Percentiles rank a stretch among this genome's conserved stretches.
phyloP scores from a whole-genome alignment of 1,284 basidiomycete species.

The Trametes polyzona region DNA sequence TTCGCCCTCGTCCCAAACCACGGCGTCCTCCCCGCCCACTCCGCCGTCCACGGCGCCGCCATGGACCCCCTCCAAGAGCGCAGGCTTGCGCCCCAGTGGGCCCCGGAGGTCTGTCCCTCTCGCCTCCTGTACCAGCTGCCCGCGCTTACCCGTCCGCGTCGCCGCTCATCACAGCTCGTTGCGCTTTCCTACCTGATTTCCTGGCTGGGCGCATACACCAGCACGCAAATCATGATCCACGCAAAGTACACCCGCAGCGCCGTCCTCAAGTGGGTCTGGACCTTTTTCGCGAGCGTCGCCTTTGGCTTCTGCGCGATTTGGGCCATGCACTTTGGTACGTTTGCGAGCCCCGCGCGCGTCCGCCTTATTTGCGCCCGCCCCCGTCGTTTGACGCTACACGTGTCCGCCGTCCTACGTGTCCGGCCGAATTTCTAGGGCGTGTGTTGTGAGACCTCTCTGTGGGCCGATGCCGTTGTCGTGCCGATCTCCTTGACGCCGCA shows the following conservation, averaged over 20 bases:
- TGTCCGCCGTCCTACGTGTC: background rate
- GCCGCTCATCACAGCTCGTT: slow-evolving; percentile 26
- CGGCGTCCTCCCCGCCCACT: background rate
- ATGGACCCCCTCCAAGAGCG: slow-evolving; percentile 25
- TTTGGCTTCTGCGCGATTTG: slow-evolving; percentile 39
- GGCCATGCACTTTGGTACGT: slow-evolving; percentile 40
- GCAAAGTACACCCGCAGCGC: slow-evolving; percentile 33
- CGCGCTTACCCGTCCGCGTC: background rate
- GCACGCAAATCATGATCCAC: slow-evolving; percentile 39
- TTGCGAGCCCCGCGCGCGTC: too few relatives aligned
- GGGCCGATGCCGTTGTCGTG: too few relatives aligned
- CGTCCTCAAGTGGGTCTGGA: slow-evolving; percentile 32
- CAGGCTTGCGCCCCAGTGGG: slow-evolving; percentile 33
- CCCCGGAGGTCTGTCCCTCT: slow-evolving; percentile 31
- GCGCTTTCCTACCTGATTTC: slow-evolving; percentile 37
- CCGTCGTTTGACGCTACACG: background rate
- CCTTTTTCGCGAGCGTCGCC: slow-evolving; percentile 33
- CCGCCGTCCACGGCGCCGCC: slow-evolving; percentile 10
- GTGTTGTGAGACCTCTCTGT: too few relatives aligned
- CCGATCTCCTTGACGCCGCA: too few relatives aligned
- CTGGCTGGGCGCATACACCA: slow-evolving; percentile 38
- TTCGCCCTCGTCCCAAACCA: slow-evolving; percentile 3
- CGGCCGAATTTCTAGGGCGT: background rate
- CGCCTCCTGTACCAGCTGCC: background rate
- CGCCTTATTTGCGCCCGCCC: background rate